Evolutionary conservation across 2,329 filamentous ascomycete genomes (phyloP), one percentile per base, ranked within the genome.

Genomic region (Diaporthe destruens): DNA sequence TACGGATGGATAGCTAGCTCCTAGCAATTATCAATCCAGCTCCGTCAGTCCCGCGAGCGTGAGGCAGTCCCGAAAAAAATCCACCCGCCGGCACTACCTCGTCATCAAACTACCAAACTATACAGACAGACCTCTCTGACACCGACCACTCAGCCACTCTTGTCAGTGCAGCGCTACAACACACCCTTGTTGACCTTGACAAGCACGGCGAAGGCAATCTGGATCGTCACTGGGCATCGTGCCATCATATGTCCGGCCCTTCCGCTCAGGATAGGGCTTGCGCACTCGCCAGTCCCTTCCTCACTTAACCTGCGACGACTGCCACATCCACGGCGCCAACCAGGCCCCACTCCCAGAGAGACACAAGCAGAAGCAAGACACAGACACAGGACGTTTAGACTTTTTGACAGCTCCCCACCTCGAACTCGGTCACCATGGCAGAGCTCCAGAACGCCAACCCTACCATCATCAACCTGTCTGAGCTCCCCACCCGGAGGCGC

Each of bases 401-500:
- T 65, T 36, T n/a, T 32, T 25, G 29, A 49, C 39, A n/a, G 39
- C 66, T 16, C 11, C 18, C 6, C 55, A 54, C 69, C 54, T 36
- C 61, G 51, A 54, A 44, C 14, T 25, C 86, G 85, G 82, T 79
- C 82, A 71, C 81, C 82, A 74, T 77, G 71, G 57, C 77, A 23
- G 82, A 83, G 53, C 80, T 87, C 59, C 89, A 92, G 77, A 98
- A 98, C 83, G 94, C 93, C 76, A 98, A 99, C 85, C 96, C 96
- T 70, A 97, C 94, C 75, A 95, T 99, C 80, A 86, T 98, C 79
- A 97, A 92, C 83, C 89, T 91, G 68, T 94, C 94, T 55, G 94
- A 98, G 83, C 90, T 99, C 66, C 95, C 96, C 56, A 96, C 94
- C 39, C 92, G 95, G 75, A 88, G 89, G 76, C 86, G 87, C 77